phyloP scores from a whole-genome alignment of 345 rosid species.

The Populus simonii region DNA sequence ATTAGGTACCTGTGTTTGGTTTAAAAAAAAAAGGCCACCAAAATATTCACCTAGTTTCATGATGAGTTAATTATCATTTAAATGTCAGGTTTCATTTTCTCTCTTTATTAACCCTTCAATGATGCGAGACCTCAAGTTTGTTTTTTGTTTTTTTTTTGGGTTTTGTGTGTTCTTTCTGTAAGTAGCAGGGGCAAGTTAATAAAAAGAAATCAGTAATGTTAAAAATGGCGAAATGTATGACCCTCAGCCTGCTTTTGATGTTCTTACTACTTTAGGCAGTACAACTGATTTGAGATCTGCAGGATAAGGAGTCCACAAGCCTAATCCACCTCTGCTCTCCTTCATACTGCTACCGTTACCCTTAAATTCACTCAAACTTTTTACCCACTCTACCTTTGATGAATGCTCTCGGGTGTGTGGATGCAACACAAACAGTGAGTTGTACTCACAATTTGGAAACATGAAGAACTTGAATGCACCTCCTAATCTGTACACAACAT shows the following conservation, averaged over 20 bases:
- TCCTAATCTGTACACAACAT: conserved; percentile 68
- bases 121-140: no score
- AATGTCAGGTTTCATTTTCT: no score
- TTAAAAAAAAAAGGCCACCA: no score
- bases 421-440: conserved; percentile 76
- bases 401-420: conserved; percentile 96
- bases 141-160: no score
- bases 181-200: background rate
- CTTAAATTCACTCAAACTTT: conserved; percentile 60
- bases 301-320: conserved; percentile 92
- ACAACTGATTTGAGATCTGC: conserved; percentile 66
- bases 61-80: no score
- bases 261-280: conserved; percentile 65
- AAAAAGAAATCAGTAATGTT: background rate
- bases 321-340: conserved; percentile 88
- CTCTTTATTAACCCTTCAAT: no score
- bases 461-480: conserved; percentile 67
- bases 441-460: conserved; percentile 95
- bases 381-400: conserved; percentile 94
- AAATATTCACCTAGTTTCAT: no score
- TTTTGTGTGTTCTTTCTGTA: background rate
- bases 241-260: conserved; percentile 86
- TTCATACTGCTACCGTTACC: conserved; percentile 76
- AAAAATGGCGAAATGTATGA: background rate
- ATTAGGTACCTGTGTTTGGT: no score